Evolutionary conservation across 768 basidiomycete species (phyloP), one percentile per base, ranked within the genome.

Genomic region (Coprinellus micaceus): DNA sequence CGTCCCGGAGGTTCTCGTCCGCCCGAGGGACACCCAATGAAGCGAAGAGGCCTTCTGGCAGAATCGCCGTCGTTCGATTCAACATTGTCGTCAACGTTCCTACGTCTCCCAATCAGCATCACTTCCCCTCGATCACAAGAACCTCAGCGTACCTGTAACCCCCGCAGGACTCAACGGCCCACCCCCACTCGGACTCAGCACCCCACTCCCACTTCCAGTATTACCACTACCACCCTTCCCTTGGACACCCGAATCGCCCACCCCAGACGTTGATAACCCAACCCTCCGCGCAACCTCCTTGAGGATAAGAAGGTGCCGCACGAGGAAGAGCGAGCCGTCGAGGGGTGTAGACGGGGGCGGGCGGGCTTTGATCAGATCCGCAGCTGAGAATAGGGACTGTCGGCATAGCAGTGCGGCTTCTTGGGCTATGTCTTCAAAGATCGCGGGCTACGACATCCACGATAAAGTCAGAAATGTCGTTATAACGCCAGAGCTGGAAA

Each of bases 371-470:
- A 98, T 77, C 21, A 78, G 73, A n/a, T 87, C 80, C 0, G 89
- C 80, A 0, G 91, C 93, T 4, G 80, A 69, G 33, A 89, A 76
- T 3, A 98, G 80, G 0, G 95, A 96, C 57, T 87, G 80, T 33
- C 87, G 83, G 67, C 94, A 96, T 3, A 93, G 75, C 12, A 81
- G 77, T 29, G 97, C 79, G 0, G 95, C 92, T 72, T 98, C 95
- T 71, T 94, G 91, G 0, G 96, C 94, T 39, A 98, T 90, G 68
- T 99, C 97, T 63, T 94, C 90, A 57, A 97, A 99, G 56, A 98
- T 95, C 1, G 85, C 88, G n/a, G 91, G 86, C 94, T 98, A 57
- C 33, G 15, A 39, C 26, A 26, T 49, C n/a, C 17, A 48, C 49
- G 24, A 15, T 6, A 56, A 30, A 2, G 43, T n/a, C 12, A 50